Conservation (phyloP, 2,329 filamentous ascomycete genomes). For the Pestalotiopsis sp. region DNA sequence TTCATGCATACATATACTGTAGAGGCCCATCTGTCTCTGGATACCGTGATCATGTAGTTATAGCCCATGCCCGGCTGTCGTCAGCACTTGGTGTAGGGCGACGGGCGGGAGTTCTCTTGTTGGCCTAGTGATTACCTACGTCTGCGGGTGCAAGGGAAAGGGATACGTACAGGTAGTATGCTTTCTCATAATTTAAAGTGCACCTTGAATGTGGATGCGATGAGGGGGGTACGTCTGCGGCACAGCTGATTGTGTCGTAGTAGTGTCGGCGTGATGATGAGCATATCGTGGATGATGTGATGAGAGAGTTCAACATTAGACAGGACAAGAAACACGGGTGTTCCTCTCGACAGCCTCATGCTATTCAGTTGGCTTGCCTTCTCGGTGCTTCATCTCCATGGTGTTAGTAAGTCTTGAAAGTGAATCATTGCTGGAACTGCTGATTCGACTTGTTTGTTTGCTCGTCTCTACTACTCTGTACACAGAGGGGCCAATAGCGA, state of each 20-base stretch:
- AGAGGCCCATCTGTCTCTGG: too few species aligned
- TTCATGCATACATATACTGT: too few species aligned
- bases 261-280: neutral
- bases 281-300: neutral
- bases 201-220: neutral
- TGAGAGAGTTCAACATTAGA: neutral
- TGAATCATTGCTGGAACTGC: too few species aligned
- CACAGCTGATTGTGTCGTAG: neutral
- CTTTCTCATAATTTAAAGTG: neutral
- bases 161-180: neutral
- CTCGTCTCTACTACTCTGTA: too few species aligned
- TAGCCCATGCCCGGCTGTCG: neutral
- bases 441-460: too few species aligned
- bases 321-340: too few species aligned
- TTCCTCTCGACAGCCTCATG: too few species aligned
- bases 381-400: too few species aligned
- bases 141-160: neutral
- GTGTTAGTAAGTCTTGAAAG: too few species aligned
- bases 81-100: neutral
- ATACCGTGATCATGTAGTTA: neutral
- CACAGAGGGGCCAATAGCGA: too few species aligned
- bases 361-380: too few species aligned
- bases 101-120: constrained; percentile 3
- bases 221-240: neutral
- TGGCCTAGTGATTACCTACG: constrained; percentile 6